These are phyloP conservation scores for Elymus sibiricus DNA, from an alignment of 176 grass and related monocot genomes.

Conservation along the genomic window DNA sequence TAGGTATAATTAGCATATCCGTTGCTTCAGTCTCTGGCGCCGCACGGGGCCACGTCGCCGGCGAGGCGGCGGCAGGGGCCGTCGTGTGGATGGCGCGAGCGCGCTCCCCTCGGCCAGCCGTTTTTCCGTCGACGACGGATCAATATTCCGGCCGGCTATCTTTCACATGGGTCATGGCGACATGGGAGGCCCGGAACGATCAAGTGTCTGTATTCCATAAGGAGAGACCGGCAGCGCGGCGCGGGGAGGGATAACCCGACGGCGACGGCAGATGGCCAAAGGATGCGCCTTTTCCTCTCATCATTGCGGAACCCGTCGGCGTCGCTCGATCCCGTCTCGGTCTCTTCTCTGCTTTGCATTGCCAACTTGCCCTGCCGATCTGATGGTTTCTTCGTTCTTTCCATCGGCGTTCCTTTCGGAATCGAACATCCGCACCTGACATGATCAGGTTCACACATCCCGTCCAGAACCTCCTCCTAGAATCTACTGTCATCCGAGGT, in stretches of 20 bases:
- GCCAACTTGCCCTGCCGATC: background rate
- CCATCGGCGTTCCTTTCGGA: background rate
- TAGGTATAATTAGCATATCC: background rate
- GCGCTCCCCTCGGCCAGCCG: background rate
- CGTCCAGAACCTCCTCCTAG: background rate
- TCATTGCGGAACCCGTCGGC: background rate
- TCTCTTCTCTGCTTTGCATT: background rate
- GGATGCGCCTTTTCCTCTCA: background rate
- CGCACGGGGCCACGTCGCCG: slow-evolving; percentile 24
- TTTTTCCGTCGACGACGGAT: background rate
- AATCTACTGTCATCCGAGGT: background rate
- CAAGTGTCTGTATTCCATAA: background rate
- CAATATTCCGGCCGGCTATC: slow-evolving; percentile 2
- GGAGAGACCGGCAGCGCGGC: background rate
- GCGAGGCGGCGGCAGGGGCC: background rate
- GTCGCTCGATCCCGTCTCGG: background rate
- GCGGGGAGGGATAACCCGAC: background rate
- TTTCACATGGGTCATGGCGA: slow-evolving; percentile 20
- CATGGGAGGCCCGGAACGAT: background rate
- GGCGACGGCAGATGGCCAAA: background rate
- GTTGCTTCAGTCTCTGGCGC: slow-evolving; percentile 1
- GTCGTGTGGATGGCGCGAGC: background rate
- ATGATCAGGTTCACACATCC: background rate
- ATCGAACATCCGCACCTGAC: background rate
- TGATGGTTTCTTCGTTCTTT: background rate